Evolutionary conservation across 2,329 filamentous ascomycete genomes (phyloP), one percentile per base, ranked within the genome.

Genomic region (Diplodia intermedia): DNA sequence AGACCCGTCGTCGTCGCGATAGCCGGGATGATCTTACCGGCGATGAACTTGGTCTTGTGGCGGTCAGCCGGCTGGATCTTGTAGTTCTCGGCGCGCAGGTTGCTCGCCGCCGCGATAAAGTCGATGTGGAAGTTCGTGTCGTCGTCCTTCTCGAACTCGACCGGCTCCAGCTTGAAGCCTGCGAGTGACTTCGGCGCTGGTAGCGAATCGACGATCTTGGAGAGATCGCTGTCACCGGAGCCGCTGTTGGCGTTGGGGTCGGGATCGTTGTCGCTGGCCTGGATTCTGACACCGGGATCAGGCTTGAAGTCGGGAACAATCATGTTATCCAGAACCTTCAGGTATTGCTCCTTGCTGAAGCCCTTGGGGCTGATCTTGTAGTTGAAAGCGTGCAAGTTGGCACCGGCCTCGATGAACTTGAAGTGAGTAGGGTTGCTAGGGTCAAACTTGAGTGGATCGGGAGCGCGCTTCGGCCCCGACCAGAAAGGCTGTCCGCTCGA

Each of bases 1-100:
- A 99, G 85, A 3, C 95, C 94, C 2, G 95, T 99, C 0, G 95
- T 98, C 3, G 95, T 99, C 54, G 95, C 95, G 79, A 99, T 99
- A 55, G 95, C 95, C 26, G 95, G 95, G 72, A 99, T 99, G 73
- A 99, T 99, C 87, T 99, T 99, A 79, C 95, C 95, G 38, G 95
- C 96, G 78, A 99, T 99, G 81, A 99, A 98, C 85, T 99, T 99
- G 70, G 94, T 99, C 89, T 95, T 97, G 86, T 97, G 95, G 70
- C 93, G 88, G 77, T 99, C 94, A 0, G 95, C 94, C 71, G 89
- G 87, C 75, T 92, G 89, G 73, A 99, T 99, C 80, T 95, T 97
- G 87, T 99, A 99, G 83, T 99, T 99, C 80, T 97, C 91, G 0
- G 95, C 95, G 69, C 96, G 92, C 69, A 99, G 85, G 79, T 99